These are phyloP conservation scores for Fusarium sp. DNA, from an alignment of 2,329 filamentous ascomycete genomes.

Conservation along the genomic window DNA sequence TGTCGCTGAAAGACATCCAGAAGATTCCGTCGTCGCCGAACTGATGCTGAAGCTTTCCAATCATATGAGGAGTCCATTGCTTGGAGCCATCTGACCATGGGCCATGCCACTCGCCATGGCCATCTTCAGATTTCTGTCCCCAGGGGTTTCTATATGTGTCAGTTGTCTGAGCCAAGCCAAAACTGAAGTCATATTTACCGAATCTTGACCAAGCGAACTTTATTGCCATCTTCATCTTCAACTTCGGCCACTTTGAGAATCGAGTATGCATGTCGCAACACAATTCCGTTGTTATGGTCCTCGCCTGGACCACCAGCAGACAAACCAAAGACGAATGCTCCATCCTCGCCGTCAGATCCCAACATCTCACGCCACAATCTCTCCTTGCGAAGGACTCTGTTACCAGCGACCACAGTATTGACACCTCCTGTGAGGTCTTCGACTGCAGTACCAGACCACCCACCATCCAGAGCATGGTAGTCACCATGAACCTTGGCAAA, in stretches of 20 bases:
- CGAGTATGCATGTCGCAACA: constrained; percentile 63
- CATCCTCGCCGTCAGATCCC: constrained; percentile 73
- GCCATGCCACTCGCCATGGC: constrained; percentile 73
- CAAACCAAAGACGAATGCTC: constrained; percentile 72
- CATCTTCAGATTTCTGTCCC: constrained; percentile 65
- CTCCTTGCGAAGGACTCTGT: constrained; percentile 73
- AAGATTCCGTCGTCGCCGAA: constrained; percentile 75
- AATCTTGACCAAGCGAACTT: constrained; percentile 56
- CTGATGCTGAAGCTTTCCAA: constrained; percentile 71
- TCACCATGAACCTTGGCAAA: constrained; percentile 83
- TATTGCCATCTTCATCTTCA: constrained; percentile 54
- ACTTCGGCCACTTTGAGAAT: constrained; percentile 61
- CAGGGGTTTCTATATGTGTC: constrained; percentile 69
- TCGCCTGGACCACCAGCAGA: constrained; percentile 48
- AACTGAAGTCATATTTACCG: constrained; percentile 50
- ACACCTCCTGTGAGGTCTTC: constrained; percentile 68
- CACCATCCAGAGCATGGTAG: constrained; percentile 74
- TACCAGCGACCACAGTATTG: constrained; percentile 65
- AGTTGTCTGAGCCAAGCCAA: neutral
- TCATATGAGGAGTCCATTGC: constrained; percentile 80
- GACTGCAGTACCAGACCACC: constrained; percentile 67
- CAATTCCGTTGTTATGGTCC: constrained; percentile 54
- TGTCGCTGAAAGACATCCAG: constrained; percentile 60
- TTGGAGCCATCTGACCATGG: constrained; percentile 79
- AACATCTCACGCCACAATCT: constrained; percentile 77